phyloP scores from a whole-genome alignment of 345 rosid genomes.

The Alliaria petiolata region DNA sequence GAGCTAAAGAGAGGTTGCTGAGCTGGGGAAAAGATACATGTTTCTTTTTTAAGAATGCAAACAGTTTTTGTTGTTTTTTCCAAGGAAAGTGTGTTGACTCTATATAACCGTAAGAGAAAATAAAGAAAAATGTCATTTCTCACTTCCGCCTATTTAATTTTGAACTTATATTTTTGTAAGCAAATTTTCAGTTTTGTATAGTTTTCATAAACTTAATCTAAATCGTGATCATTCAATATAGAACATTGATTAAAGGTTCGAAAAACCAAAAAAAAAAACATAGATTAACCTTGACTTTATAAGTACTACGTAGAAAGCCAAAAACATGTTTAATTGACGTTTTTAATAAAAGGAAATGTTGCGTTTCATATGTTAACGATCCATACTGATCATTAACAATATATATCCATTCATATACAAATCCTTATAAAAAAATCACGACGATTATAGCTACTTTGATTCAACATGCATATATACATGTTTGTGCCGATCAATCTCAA shows the following conservation, averaged over 20 bases:
- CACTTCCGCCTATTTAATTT: neutral
- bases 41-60: conserved; percentile 17
- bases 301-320: neutral
- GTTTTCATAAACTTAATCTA: neutral
- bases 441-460: neutral
- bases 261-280: too few species aligned
- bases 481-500: neutral
- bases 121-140: neutral
- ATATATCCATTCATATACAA: neutral
- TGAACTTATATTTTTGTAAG: neutral
- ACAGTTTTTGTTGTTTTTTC: neutral
- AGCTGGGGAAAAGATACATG: neutral
- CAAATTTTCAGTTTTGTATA: neutral
- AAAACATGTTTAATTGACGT: neutral
- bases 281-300: neutral
- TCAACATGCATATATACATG: neutral
- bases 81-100: neutral
- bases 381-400: neutral
- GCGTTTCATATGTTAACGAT: neutral
- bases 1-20: neutral
- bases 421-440: neutral
- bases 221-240: neutral
- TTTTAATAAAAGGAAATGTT: neutral
- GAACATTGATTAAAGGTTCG: too few species aligned
- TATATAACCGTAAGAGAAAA: neutral